These are phyloP conservation scores for Scopulariopsis brevicaulis DNA, from an alignment of 2,329 filamentous ascomycete genomes.

Conservation along the genomic window DNA sequence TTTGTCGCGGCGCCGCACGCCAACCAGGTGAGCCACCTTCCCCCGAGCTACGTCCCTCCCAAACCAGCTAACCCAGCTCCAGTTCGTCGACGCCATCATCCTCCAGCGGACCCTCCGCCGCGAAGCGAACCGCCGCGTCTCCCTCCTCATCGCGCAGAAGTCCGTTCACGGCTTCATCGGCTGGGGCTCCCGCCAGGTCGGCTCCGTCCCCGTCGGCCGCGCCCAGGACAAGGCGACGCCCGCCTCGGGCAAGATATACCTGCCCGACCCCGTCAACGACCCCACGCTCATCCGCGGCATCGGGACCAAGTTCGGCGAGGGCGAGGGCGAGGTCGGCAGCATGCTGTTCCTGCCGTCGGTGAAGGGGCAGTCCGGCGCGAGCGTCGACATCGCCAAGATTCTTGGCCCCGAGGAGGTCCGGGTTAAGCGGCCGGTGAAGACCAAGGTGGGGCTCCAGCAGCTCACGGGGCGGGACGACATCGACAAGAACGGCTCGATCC, in stretches of 20 bases:
- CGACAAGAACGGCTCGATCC: conserved; percentile 52
- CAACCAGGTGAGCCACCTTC: conserved; percentile 58
- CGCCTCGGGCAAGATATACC: conserved; percentile 69
- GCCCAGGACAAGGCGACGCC: conserved; percentile 82
- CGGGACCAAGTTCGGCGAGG: conserved; percentile 69
- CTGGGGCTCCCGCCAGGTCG: conserved; percentile 70
- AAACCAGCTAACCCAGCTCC: conserved; percentile 5
- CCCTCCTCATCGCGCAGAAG: conserved; percentile 89
- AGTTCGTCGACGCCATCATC: conserved; percentile 94
- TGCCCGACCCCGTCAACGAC: conserved; percentile 78
- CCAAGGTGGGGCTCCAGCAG: conserved; percentile 62
- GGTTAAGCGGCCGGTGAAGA: conserved; percentile 80
- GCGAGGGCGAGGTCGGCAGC: conserved; percentile 63
- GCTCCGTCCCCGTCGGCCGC: conserved; percentile 84
- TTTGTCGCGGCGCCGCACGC: conserved; percentile 96
- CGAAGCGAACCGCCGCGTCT: conserved; percentile 79
- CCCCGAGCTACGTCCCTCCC: conserved; percentile 3
- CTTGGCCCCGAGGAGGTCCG: conserved; percentile 69
- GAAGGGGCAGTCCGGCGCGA: conserved; percentile 66
- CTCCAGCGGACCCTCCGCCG: conserved; percentile 82
- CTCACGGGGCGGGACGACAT: conserved; percentile 71
- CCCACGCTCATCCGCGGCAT: conserved; percentile 69
- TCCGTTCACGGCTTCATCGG: conserved; percentile 93
- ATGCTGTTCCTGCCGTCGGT: conserved; percentile 78
- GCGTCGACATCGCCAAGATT: conserved; percentile 74